Percentiles rank a stretch among this genome's conserved stretches.
Evolutionary conservation across 305 asterid genomes (phyloP).

Genomic region (Nicotiana rustica): DNA sequence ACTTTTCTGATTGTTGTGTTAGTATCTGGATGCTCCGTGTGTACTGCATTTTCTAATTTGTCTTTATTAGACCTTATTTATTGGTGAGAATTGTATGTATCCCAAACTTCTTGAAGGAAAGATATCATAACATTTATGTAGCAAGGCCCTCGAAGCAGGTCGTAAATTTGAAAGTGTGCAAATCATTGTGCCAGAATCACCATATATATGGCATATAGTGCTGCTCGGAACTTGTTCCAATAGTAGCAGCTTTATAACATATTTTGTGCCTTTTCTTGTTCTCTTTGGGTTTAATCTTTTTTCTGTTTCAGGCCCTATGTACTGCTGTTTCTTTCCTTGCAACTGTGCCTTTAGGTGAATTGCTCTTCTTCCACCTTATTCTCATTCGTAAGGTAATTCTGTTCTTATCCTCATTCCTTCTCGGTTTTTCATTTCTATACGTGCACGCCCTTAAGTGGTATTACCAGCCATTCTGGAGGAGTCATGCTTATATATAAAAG

Average conservation of each 20-base stretch:
- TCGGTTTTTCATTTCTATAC: slow-evolving; percentile 8
- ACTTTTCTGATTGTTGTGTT: slow-evolving; percentile 1
- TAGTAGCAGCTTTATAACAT: not conserved
- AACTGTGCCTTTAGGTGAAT: slow-evolving; percentile 84
- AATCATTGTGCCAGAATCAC: slow-evolving; percentile 29
- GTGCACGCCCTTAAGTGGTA: too few relatives aligned
- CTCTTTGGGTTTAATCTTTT: slow-evolving; percentile 25
- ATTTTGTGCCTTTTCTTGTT: slow-evolving; percentile 13
- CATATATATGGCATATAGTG: slow-evolving; percentile 6
- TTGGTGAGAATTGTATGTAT: not conserved
- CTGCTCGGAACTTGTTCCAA: slow-evolving; percentile 2
- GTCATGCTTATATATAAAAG: not conserved
- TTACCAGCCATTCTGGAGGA: too few relatives aligned
- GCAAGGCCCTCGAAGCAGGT: slow-evolving; percentile 10
- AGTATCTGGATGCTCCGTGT: slow-evolving; percentile 4
- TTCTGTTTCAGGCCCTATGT: slow-evolving; percentile 74
- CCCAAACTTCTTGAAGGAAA: not conserved
- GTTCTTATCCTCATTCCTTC: slow-evolving; percentile 33
- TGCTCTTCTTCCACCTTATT: slow-evolving; percentile 92
- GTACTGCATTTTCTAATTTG: slow-evolving; percentile 27
- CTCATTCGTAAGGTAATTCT: slow-evolving; percentile 82
- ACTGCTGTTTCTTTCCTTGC: slow-evolving; percentile 90
- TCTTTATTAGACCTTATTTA: slow-evolving; percentile 18
- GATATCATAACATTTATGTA: not conserved
- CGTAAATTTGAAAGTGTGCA: not conserved